phyloP scores from a whole-genome alignment of 257 asterid genomes.

The Solanum clarkiae region DNA sequence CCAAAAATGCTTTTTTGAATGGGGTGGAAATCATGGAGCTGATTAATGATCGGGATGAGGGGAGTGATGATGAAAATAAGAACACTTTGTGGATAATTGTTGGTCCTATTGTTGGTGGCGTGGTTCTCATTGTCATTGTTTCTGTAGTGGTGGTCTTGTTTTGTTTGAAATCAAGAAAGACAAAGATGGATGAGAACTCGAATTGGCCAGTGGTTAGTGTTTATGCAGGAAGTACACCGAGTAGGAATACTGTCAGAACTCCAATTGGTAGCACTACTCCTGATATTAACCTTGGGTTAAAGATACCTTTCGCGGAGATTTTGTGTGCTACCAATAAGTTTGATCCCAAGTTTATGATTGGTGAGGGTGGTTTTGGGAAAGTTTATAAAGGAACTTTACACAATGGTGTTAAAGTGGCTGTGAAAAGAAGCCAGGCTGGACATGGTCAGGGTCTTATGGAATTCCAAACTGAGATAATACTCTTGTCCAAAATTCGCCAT shows the following conservation, averaged over 20 bases:
- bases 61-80: neutral
- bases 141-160: neutral
- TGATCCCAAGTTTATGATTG: conserved; percentile 21
- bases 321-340: conserved; percentile 34
- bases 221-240: conserved; percentile 14
- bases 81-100: neutral
- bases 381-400: conserved; percentile 40
- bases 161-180: conserved; percentile 12
- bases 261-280: conserved; percentile 10
- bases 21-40: conserved; percentile 64
- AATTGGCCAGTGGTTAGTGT: conserved; percentile 11
- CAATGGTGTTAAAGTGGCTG: conserved; percentile 42
- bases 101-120: conserved; percentile 26
- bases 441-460: conserved; percentile 40
- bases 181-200: conserved; percentile 2
- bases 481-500: conserved; percentile 45
- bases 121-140: neutral
- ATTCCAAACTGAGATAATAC: conserved; percentile 41
- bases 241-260: conserved; percentile 13
- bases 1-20: conserved; percentile 23
- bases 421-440: conserved; percentile 51
- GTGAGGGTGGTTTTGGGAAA: conserved; percentile 61
- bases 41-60: neutral
- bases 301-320: conserved; percentile 24
- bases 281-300: conserved; percentile 36